phyloP scores from a whole-genome alignment of 768 basidiomycete species.

The Leccinum arenicola region DNA sequence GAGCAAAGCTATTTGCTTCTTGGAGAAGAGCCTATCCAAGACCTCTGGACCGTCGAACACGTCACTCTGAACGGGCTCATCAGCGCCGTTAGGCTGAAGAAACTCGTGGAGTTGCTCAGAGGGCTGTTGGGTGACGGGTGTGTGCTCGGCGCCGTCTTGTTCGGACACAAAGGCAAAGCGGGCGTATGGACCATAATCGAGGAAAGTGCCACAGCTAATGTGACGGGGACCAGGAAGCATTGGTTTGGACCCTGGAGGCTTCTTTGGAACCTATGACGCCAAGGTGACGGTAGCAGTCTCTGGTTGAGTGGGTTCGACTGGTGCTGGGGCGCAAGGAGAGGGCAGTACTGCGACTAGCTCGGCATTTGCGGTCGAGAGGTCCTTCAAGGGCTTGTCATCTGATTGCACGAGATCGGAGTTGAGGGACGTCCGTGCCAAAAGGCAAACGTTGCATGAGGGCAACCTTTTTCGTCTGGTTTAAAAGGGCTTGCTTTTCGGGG shows the following conservation, averaged over 20 bases:
- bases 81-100: conserved; percentile 14
- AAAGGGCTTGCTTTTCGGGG: conserved; percentile 29
- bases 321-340: conserved; percentile 40
- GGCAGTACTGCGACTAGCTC: conserved; percentile 77
- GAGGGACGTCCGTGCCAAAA: conserved; percentile 74
- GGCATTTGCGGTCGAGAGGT: conserved; percentile 61
- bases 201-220: conserved; percentile 62
- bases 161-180: conserved; percentile 81
- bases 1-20: conserved; percentile 53
- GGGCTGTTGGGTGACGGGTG: conserved; percentile 1
- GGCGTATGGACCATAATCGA: conserved; percentile 75
- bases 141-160: conserved; percentile 64
- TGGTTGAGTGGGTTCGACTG: conserved; percentile 29
- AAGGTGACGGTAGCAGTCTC: conserved; percentile 42
- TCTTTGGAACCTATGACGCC: conserved; percentile 51
- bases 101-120: not conserved
- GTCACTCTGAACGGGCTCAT: conserved; percentile 4
- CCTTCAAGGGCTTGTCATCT: conserved; percentile 43
- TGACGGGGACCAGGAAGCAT: conserved; percentile 49
- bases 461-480: conserved; percentile 48
- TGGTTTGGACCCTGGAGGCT: conserved; percentile 39
- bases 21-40: conserved; percentile 53
- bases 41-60: conserved; percentile 36
- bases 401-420: conserved; percentile 41
- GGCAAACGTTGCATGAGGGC: conserved; percentile 81